Percentiles rank a stretch among this genome's conserved stretches.
Evolutionary conservation across 1,139 yeast species (phyloP).

Genomic region (Chernovozyma aurita): DNA sequence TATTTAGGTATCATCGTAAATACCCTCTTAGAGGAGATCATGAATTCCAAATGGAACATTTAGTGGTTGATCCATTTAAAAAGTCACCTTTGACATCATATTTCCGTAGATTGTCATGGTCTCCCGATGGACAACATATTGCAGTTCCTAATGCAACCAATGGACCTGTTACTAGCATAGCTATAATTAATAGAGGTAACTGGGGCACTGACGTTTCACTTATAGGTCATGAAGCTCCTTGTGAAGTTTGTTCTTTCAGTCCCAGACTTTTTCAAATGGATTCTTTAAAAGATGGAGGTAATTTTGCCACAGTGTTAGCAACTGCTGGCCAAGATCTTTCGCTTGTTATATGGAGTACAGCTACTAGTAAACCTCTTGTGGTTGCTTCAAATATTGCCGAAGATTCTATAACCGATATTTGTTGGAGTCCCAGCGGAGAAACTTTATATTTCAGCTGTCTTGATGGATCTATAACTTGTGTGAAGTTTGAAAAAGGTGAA

Average conservation of each 20-base stretch:
- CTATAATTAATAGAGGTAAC: constrained; percentile 81
- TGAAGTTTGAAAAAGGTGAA: constrained; percentile 65
- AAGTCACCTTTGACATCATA: constrained; percentile 91
- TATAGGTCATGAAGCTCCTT: constrained; percentile 95
- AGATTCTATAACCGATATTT: constrained; percentile 66
- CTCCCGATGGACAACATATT: constrained; percentile 95
- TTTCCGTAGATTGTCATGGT: constrained; percentile 91
- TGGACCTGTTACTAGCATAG: constrained; percentile 91
- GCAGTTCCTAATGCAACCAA: constrained; percentile 97
- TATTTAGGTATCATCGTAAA: constrained; percentile 76
- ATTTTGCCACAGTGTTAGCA: constrained; percentile 54
- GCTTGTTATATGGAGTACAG: constrained; percentile 67
- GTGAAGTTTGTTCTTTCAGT: constrained; percentile 88
- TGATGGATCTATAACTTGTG: constrained; percentile 79
- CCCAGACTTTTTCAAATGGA: constrained; percentile 55
- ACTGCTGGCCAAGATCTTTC: constrained; percentile 79
- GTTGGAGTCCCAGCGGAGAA: constrained; percentile 78
- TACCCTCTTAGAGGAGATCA: constrained; percentile 43
- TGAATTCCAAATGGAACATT: constrained; percentile 81
- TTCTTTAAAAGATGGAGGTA: constrained; percentile 12
- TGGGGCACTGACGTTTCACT: constrained; percentile 89
- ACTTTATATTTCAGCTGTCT: constrained; percentile 70
- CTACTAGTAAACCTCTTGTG: constrained; percentile 54
- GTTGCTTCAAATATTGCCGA: constrained; percentile 59
- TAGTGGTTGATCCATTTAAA: constrained; percentile 77